phyloP scores from a whole-genome alignment of 176 grass and related monocot species.

The Musa schizocarpa region DNA sequence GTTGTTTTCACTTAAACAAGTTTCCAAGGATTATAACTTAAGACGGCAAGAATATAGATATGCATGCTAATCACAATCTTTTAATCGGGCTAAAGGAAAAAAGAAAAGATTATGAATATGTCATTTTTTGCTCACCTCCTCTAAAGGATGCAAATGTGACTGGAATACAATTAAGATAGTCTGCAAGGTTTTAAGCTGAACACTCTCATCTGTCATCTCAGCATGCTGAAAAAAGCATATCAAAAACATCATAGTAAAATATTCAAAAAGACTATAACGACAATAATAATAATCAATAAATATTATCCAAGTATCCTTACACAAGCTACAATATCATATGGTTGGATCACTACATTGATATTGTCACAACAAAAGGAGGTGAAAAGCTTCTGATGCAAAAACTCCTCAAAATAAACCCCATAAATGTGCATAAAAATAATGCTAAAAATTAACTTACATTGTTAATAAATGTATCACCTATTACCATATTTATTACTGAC shows the following conservation, averaged over 20 bases:
- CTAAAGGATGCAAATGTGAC: slow-evolving; percentile 80
- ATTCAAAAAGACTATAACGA: neutral
- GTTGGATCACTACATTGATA: neutral
- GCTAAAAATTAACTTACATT: too few species aligned
- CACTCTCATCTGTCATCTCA: slow-evolving; percentile 88
- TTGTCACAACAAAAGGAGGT: too few species aligned
- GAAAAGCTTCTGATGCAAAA: too few species aligned
- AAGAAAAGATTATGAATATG: neutral
- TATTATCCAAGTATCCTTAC: neutral
- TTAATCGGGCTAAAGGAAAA: neutral
- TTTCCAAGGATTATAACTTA: neutral
- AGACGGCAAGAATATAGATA: neutral
- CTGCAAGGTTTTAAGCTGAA: slow-evolving; percentile 94
- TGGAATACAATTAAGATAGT: slow-evolving; percentile 94
- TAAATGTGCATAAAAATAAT: too few species aligned
- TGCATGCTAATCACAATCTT: neutral
- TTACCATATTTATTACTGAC: too few species aligned
- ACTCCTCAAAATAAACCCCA: too few species aligned
- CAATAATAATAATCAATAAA: neutral
- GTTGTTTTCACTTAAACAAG: neutral
- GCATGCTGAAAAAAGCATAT: slow-evolving; percentile 50
- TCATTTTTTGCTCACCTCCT: slow-evolving; percentile 45
- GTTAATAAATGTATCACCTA: too few species aligned
- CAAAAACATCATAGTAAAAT: slow-evolving; percentile 19
- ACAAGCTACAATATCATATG: neutral